phyloP scores from a whole-genome alignment of 140 eudicot genomes.

The Stevia rebaudiana region DNA sequence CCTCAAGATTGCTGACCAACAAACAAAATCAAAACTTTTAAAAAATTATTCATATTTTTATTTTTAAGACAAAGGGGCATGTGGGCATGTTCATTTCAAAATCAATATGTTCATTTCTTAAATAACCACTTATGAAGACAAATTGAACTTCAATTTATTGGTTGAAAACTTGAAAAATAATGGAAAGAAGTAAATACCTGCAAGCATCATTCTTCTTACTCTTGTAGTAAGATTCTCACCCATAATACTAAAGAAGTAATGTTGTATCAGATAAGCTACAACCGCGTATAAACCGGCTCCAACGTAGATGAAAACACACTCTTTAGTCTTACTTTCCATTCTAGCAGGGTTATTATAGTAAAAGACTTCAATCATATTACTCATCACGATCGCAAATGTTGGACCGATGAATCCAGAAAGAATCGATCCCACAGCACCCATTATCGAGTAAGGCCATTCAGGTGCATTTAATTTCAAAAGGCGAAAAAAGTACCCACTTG shows the following conservation, averaged over 20 bases:
- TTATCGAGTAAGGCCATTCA: conserved; percentile 94
- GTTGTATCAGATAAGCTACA: conserved; percentile 86
- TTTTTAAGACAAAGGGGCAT: not conserved
- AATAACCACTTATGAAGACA: no score
- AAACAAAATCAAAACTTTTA: not conserved
- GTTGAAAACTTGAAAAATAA: not conserved
- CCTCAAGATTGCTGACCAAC: conserved; percentile 74
- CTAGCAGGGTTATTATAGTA: conserved; percentile 63
- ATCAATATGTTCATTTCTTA: no score
- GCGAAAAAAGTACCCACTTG: conserved; percentile 66
- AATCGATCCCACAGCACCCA: conserved; percentile 94
- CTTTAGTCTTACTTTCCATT: conserved; percentile 94
- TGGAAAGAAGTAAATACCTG: conserved; percentile 35
- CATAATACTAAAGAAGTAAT: conserved; percentile 96
- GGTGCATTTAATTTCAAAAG: conserved; percentile 85
- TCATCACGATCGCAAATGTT: conserved; percentile 97
- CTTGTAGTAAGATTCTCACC: conserved; percentile 96
- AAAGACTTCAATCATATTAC: conserved; percentile 97
- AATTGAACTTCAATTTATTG: not conserved
- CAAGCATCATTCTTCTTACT: conserved; percentile 98
- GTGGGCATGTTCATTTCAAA: no score
- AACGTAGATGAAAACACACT: conserved; percentile 81
- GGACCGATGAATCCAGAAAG: conserved; percentile 97
- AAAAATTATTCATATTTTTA: not conserved
- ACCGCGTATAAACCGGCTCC: conserved; percentile 97